Evolutionary conservation across 2,329 filamentous ascomycete genomes (phyloP), one percentile per base, ranked within the genome.

Genomic region (Fusarium bactridioides): DNA sequence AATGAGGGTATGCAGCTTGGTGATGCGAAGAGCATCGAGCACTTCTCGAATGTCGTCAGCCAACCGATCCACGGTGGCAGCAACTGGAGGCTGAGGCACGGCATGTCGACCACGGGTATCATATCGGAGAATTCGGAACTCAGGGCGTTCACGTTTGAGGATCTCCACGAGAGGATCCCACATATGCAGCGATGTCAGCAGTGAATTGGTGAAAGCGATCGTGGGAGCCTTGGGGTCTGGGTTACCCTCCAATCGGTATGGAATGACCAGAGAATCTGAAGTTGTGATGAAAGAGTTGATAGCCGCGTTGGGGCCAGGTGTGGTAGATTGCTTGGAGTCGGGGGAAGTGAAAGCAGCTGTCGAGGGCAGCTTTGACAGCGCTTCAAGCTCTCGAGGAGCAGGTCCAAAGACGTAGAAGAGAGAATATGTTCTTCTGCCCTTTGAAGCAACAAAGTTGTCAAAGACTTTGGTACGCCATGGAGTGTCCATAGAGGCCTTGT

Each of bases 331-430:
- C 64, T 82, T 82, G 7, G 82, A 83, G 71, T 92, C 89, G 4
- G 86, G 82, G 0, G 87, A 88, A 2, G 82, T 82, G 77, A 90
- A 92, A 0, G 84, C 80, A 1, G 85, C 83, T 1, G 79, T 76
- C 3, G 85, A 82, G 7, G 86, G 83, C 8, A 88, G 82, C 4
- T 80, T 80, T 2, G 87, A 84, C 4, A 94, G 82, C 10, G 88
- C 86, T 2, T 84, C 76, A 7, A 95, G 84, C 73, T 95, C 92
- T 29, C 93, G 87, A 1, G 93, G 90, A 0, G 89, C 93, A 0
- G 92, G 88, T 0, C 93, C 93, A 77, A 97, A 97, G 16, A 92
- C 90, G 80, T 96, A 95, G 80, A 93, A 93, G 70, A 95, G 88
- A 38, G 88, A 84, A 81, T 93, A 96, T 0, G 86, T 85, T 23